Evolutionary conservation across 768 basidiomycete species (phyloP).

Genomic region (Boletus vermiculosoides): DNA sequence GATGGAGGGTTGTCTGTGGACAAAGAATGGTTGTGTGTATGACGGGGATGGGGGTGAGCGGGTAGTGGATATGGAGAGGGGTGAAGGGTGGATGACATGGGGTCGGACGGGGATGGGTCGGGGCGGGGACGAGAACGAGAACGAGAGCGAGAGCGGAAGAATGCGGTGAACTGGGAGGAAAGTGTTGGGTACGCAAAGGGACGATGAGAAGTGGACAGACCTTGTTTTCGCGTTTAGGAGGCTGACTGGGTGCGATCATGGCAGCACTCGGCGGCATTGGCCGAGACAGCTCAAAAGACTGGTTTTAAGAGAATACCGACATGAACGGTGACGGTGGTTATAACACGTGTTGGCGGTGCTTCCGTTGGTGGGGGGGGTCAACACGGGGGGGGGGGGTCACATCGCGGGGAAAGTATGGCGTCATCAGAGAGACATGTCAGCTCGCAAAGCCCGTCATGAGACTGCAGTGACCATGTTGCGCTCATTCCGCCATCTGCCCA

Average conservation of each 20-base stretch:
- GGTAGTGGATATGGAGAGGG: neutral
- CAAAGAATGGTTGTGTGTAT: conserved; percentile 3
- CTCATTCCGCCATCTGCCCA: neutral
- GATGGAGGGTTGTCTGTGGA: conserved; percentile 13
- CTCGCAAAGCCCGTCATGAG: too few species aligned
- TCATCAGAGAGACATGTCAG: too few species aligned
- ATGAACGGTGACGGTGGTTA: neutral
- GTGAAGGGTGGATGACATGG: conserved; percentile 1
- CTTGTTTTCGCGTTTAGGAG: conserved; percentile 43
- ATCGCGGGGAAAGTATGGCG: neutral
- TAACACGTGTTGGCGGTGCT: neutral
- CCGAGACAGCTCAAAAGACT: neutral
- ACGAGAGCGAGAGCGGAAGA: conserved; percentile 53
- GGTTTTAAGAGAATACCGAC: neutral
- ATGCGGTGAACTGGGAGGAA: conserved; percentile 52
- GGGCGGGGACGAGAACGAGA: conserved; percentile 42
- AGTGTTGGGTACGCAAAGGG: neutral
- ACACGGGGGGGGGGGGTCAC: conserved; percentile 1
- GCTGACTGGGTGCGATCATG: neutral
- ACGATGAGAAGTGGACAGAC: conserved; percentile 28
- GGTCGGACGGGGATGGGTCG: neutral
- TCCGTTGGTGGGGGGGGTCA: neutral
- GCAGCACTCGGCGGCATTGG: neutral
- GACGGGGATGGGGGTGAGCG: conserved; percentile 15
- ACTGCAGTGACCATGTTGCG: neutral